Evolutionary conservation across 352 stramenopile genomes (phyloP).

Genomic region (Pythium angustatum): DNA sequence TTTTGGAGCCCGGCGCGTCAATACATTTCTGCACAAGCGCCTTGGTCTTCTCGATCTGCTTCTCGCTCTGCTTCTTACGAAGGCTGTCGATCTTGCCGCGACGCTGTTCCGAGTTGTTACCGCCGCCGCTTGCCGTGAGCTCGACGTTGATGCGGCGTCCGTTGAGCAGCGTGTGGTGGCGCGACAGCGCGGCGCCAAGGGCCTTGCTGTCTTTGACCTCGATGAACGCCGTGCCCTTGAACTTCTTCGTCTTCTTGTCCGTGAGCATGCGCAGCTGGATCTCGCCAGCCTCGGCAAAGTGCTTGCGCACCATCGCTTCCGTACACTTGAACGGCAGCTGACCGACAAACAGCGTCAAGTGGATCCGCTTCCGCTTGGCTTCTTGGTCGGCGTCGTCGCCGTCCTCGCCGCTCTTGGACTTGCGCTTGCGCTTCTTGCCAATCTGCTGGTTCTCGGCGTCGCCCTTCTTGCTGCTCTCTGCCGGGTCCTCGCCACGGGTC

Average conservation of each 20-base stretch:
- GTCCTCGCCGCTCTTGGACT: conserved; percentile 20
- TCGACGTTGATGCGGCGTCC: conserved; percentile 88
- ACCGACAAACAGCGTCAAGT: conserved; percentile 84
- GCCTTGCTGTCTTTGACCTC: conserved; percentile 85
- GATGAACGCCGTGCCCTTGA: conserved; percentile 86
- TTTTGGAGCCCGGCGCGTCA: conserved; percentile 65
- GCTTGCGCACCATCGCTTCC: conserved; percentile 56
- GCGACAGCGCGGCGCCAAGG: conserved; percentile 70
- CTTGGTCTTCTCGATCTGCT: conserved; percentile 83
- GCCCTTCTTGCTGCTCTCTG: conserved; percentile 30
- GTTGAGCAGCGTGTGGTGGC: conserved; percentile 78
- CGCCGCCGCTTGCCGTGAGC: conserved; percentile 74
- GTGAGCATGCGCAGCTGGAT: conserved; percentile 82
- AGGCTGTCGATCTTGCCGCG: conserved; percentile 67
- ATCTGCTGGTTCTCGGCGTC: conserved; percentile 6
- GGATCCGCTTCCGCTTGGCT: conserved; percentile 74
- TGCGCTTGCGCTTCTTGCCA: conserved; percentile 60
- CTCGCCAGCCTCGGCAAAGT: conserved; percentile 75
- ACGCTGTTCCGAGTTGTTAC: conserved; percentile 81
- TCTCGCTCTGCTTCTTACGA: conserved; percentile 79
- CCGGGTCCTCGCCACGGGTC: conserved; percentile 38
- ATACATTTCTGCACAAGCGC: conserved; percentile 84
- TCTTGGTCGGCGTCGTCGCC: conserved; percentile 29
- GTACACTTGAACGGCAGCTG: conserved; percentile 81
- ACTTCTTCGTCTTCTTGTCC: conserved; percentile 82